Evolutionary conservation across 225 moss, liverwort and hornwort genomes (phyloP), one percentile per base, ranked within the genome.

Genomic region (Asterella californica): DNA sequence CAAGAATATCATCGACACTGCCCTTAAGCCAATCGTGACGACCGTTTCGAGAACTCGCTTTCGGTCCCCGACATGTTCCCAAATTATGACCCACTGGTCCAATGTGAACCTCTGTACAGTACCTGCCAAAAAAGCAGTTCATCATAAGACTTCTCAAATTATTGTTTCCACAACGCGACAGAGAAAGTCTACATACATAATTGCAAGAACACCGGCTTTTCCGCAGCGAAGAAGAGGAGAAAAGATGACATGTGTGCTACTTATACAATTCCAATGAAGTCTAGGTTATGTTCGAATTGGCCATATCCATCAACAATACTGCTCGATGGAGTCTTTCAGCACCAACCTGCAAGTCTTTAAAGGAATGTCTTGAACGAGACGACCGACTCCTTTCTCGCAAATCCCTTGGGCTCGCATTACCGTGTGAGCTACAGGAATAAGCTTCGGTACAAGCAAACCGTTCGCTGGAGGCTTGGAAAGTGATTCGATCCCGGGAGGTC

Each of bases 291-390:
- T 12, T 52, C 52, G 1, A 1, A 14, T 1, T 17, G 10, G 5
- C 5, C 52, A 52, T 1, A 52, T 1, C 52, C 12, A 10, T 52
- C 12, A 4, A 17, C 12, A 6, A 52, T 52, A 12, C 17, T 52
- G 52, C 12, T 52, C 52, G 52, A 52, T 52, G 17, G 62, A 2
- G 42, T 42, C 7, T 42, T 3, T 7, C 42, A 42, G 62, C 9
- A 38, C 38, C 57, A 54, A 95, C 99, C 95, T 99, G 95, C 99
- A 99, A 17, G 93, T 91, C 83, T 83, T 86, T 22, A 99, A 88
- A 1, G 95, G 85, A 34, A 88, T 36, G 64, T 83, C 79, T 78
- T 88, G 87, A 70, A 93, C 46, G 50, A 99, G 93, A 75, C 86
- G 88, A 32, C 85, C 74, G 74, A 93, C 91, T 62, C 95, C 99